phyloP scores from a whole-genome alignment of 1,139 yeast species.

The Pichia sp. region DNA sequence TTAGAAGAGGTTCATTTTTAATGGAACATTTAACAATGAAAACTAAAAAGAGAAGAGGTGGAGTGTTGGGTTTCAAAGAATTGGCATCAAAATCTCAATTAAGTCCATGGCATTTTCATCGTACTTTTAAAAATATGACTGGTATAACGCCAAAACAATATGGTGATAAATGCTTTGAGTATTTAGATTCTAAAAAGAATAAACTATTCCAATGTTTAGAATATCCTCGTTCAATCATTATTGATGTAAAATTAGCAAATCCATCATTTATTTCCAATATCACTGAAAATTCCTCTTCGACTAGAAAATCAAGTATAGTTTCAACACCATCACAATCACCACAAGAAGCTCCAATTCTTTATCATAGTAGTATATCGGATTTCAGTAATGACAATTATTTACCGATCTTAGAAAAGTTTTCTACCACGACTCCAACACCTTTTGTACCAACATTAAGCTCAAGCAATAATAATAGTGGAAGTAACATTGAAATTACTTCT shows the following conservation, averaged over 20 bases:
- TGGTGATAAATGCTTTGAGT: conserved; percentile 83
- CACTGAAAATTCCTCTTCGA: neutral
- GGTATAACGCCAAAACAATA: conserved; percentile 84
- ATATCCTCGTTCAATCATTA: conserved; percentile 20
- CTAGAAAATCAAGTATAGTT: neutral
- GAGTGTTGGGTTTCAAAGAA: conserved; percentile 83
- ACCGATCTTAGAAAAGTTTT: no score
- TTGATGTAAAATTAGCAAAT: conserved; percentile 28
- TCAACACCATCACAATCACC: no score
- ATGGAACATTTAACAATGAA: conserved; percentile 26
- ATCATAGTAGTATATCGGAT: no score
- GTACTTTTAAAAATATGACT: conserved; percentile 80
- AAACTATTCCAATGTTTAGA: neutral
- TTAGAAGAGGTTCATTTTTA: conserved; percentile 11
- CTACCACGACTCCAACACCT: no score
- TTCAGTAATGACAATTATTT: no score
- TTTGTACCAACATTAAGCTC: no score
- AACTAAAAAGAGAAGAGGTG: conserved; percentile 70
- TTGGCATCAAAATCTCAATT: conserved; percentile 78
- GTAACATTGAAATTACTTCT: no score
- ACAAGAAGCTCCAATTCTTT: no score
- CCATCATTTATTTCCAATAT: conserved; percentile 23
- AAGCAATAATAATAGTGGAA: no score
- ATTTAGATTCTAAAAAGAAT: conserved; percentile 17
- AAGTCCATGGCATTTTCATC: conserved; percentile 92